Conservation (phyloP, 1,284 basidiomycete species). For the Prillingera fragicola region DNA sequence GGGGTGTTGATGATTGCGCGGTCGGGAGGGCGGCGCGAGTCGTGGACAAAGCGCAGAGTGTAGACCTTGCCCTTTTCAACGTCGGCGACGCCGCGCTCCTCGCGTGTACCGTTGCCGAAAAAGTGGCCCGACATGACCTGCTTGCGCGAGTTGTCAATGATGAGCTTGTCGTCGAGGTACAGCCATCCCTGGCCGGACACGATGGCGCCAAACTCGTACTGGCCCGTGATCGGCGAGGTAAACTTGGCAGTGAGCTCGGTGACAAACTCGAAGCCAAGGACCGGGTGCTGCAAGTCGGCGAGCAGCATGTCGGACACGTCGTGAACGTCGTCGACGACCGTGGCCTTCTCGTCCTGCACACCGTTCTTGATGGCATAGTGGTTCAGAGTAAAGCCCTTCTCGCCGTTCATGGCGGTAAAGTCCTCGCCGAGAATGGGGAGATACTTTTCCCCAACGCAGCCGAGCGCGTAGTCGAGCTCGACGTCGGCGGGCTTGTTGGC, state of each 20-base stretch:
- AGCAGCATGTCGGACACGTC: constrained; percentile 26
- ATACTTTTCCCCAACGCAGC: constrained; percentile 21
- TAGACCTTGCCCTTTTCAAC: constrained; percentile 31
- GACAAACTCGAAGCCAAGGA: constrained; percentile 15
- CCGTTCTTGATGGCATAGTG: constrained; percentile 21
- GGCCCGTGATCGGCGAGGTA: constrained; percentile 21
- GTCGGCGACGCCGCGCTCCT: constrained; percentile 17
- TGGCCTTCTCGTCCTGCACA: constrained; percentile 9
- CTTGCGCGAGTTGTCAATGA: constrained; percentile 62
- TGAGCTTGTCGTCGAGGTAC: constrained; percentile 58
- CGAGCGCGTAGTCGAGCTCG: constrained; percentile 50
- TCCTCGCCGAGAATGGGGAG: constrained; percentile 22
- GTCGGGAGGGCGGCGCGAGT: constrained; percentile 15
- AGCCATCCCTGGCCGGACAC: constrained; percentile 45
- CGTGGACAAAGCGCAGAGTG: constrained; percentile 23
- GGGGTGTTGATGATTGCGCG: constrained; percentile 3
- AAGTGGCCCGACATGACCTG: constrained; percentile 12
- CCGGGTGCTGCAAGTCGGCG: constrained; percentile 23
- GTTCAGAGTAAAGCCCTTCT: constrained; percentile 22
- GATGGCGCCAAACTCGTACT: constrained; percentile 29
- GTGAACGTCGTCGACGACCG: constrained; percentile 10
- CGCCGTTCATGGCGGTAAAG: constrained; percentile 23
- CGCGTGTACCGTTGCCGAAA: constrained; percentile 25
- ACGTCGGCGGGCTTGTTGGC: constrained; percentile 45
- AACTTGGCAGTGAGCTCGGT: constrained; percentile 23